Evolutionary conservation across 495 filamentous ascomycete species (phyloP).

Genomic region (Aspergillus sparsus): DNA sequence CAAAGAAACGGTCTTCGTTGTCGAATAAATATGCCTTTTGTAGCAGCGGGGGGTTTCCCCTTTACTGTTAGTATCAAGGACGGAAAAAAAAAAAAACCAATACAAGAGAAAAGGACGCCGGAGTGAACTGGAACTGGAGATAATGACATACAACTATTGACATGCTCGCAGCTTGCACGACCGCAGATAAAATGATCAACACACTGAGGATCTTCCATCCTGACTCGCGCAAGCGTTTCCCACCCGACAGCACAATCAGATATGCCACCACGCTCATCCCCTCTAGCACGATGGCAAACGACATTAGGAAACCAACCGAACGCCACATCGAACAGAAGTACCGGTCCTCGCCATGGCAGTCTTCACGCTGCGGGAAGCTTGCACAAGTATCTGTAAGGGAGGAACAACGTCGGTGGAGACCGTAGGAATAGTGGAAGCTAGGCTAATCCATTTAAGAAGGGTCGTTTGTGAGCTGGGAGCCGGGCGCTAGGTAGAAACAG

Average conservation of each 20-base stretch:
- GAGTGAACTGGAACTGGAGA: neutral
- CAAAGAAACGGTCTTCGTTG: constrained; percentile 80
- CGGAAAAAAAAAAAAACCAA: neutral
- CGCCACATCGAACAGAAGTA: constrained; percentile 94
- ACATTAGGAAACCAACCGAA: constrained; percentile 82
- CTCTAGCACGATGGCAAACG: constrained; percentile 74
- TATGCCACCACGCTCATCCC: constrained; percentile 74
- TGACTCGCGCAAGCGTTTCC: constrained; percentile 68
- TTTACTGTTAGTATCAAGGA: neutral
- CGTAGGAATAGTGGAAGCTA: constrained; percentile 64
- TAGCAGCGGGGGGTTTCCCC: neutral
- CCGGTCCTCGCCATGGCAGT: constrained; percentile 68
- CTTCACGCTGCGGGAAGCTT: constrained; percentile 60
- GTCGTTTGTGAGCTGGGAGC: neutral
- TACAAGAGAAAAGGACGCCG: neutral
- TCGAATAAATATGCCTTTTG: constrained; percentile 77
- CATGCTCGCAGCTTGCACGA: constrained; percentile 69
- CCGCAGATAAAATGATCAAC: constrained; percentile 60
- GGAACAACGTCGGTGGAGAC: constrained; percentile 79
- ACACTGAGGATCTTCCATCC: constrained; percentile 76
- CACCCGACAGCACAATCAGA: constrained; percentile 71
- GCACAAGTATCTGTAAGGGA: constrained; percentile 59
- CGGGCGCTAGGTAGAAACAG: neutral
- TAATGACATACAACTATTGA: constrained; percentile 69
- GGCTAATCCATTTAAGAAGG: too few species aligned